Evolutionary conservation across 371 early-diverging fungal genomes (phyloP).

Genomic region (Apophysomyces ossiformis): DNA sequence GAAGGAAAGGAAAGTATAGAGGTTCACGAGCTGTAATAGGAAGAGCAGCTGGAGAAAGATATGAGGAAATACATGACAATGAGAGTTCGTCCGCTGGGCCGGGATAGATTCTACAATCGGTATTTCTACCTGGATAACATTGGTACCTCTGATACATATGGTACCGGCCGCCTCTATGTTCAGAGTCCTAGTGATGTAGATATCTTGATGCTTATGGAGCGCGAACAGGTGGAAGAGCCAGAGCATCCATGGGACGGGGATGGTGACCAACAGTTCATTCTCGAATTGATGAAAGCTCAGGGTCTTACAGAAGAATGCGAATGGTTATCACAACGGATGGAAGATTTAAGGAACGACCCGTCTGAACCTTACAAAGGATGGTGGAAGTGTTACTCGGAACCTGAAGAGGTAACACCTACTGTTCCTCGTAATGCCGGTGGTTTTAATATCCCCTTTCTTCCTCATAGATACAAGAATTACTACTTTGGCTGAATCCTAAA

Average conservation of each 20-base stretch:
- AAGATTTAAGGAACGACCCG: constrained; percentile 10
- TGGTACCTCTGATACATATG: constrained; percentile 61
- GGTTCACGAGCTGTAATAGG: constrained; percentile 26
- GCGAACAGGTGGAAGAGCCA: constrained; percentile 32
- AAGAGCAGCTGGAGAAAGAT: constrained; percentile 69
- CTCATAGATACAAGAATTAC: constrained; percentile 43
- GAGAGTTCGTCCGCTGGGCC: constrained; percentile 75
- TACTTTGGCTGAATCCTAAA: constrained; percentile 54
- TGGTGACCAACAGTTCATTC: constrained; percentile 44
- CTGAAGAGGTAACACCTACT: constrained; percentile 42
- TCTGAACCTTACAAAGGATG: constrained; percentile 24
- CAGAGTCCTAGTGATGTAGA: constrained; percentile 62
- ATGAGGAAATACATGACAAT: constrained; percentile 64
- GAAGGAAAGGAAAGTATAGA: constrained; percentile 1
- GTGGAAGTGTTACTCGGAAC: constrained; percentile 56
- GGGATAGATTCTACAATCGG: constrained; percentile 83
- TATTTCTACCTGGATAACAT: constrained; percentile 87
- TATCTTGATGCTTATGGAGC: constrained; percentile 49
- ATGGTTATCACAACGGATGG: constrained; percentile 44
- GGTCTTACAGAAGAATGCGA: constrained; percentile 44
- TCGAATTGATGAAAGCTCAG: constrained; percentile 48
- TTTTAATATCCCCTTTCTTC: background rate
- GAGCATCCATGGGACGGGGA: constrained; percentile 48
- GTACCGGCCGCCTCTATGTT: constrained; percentile 69
- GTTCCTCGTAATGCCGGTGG: background rate